Conservation (phyloP, 139 green algal genomes). For the Axilococcus clingmanii region DNA sequence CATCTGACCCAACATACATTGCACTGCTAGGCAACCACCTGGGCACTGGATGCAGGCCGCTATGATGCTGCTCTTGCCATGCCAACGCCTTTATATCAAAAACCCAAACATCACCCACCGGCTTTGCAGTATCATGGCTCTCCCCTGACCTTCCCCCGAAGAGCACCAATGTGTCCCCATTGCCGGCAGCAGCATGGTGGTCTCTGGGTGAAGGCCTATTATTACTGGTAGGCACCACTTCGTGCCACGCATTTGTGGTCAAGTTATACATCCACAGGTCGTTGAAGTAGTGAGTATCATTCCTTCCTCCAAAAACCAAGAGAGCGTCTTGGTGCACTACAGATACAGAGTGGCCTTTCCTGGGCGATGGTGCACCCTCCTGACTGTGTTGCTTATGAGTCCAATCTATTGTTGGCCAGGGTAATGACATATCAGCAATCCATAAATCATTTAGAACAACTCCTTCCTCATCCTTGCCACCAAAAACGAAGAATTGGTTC, state of each 20-base stretch:
- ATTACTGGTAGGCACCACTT: background rate
- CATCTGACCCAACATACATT: background rate
- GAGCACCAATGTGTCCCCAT: conserved; percentile 3
- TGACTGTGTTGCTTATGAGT: too few relatives aligned
- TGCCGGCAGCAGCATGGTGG: conserved; percentile 6
- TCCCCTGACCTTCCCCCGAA: conserved; percentile 3
- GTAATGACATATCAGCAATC: too few relatives aligned
- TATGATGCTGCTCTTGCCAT: conserved; percentile 8
- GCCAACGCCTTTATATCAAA: conserved; percentile 3
- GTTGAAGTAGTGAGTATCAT: conserved; percentile 6
- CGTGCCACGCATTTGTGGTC: background rate
- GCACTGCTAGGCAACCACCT: conserved; percentile 8
- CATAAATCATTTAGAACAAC: too few relatives aligned
- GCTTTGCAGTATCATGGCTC: background rate
- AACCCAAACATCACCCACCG: conserved; percentile 18
- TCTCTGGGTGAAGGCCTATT: conserved; percentile 7
- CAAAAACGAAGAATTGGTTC: background rate
- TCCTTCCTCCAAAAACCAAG: conserved; percentile 13
- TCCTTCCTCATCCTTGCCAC: background rate
- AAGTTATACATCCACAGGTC: conserved; percentile 16
- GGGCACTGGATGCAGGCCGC: conserved; percentile 11
- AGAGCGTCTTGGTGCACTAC: too few relatives aligned
- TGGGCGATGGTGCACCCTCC: too few relatives aligned
- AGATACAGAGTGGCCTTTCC: too few relatives aligned
- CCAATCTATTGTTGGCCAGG: too few relatives aligned